Percentiles rank a stretch among this genome's conserved stretches.
Evolutionary conservation across 768 basidiomycete genomes (phyloP).

Genomic region (Podaxis rugospora): DNA sequence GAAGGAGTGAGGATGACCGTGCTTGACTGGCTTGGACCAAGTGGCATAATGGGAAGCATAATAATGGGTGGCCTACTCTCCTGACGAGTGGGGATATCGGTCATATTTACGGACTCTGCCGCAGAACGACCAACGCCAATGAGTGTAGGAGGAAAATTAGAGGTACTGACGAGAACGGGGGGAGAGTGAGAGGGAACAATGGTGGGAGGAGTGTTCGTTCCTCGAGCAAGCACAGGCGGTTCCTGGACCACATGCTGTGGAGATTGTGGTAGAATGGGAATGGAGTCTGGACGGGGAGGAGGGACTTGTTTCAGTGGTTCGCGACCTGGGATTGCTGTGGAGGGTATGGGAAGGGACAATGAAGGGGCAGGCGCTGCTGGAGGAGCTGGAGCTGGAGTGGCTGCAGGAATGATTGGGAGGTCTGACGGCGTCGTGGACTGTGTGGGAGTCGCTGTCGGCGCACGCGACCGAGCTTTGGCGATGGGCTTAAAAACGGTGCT

Average conservation of each 20-base stretch:
- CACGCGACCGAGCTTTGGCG: slow-evolving; percentile 48
- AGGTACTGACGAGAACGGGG: neutral
- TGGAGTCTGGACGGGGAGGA: neutral
- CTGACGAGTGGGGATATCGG: neutral
- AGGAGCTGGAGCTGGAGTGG: neutral
- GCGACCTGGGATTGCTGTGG: neutral
- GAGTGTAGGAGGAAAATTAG: neutral
- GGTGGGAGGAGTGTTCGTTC: neutral
- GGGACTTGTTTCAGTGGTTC: neutral
- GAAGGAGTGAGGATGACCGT: slow-evolving; percentile 5
- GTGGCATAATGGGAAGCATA: neutral
- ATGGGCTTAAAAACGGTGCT: slow-evolving; percentile 67
- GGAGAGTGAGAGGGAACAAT: neutral
- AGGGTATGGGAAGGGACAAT: slow-evolving; percentile 1
- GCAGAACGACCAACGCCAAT: neutral
- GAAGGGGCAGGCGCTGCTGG: neutral
- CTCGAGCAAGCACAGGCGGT: neutral
- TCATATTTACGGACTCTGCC: neutral
- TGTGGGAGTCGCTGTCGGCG: slow-evolving; percentile 10
- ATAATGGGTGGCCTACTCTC: neutral
- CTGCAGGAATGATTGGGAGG: neutral
- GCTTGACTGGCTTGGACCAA: slow-evolving; percentile 1
- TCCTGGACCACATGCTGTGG: neutral
- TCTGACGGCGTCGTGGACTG: neutral
- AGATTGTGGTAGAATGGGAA: neutral